A percentile compares a stretch with the other conserved stretches of the same genome.
Conservation (phyloP, 106 monocot species). For the Dendrobium huoshanense region DNA sequence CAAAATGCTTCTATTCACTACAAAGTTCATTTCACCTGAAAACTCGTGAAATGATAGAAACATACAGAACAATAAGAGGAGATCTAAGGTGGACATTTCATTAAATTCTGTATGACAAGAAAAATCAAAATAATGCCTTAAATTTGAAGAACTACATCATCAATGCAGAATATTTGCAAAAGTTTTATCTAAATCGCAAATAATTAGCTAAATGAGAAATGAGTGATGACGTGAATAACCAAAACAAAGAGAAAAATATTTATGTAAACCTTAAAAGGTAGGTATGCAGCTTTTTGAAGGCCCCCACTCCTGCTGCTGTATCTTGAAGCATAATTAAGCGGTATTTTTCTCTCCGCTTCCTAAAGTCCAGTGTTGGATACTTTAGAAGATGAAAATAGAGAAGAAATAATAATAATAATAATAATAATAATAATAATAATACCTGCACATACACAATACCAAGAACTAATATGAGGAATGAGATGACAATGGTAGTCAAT, state of each 20-base stretch:
- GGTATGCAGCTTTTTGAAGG: conserved; percentile 89
- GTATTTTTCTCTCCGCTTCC: conserved; percentile 99
- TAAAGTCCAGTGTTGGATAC: conserved; percentile 39
- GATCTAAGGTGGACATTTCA: not conserved
- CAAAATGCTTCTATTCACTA: not conserved
- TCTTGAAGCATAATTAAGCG: conserved; percentile 99
- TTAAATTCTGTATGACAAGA: not conserved
- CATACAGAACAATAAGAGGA: not conserved
- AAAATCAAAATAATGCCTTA: not conserved
- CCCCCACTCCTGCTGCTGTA: conserved; percentile 79
- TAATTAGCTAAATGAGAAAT: not conserved
- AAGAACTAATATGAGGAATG: conserved; percentile 81
- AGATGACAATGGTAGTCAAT: conserved; percentile 58
- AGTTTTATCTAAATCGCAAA: not conserved
- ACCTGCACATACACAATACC: conserved; percentile 99
- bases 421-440: not conserved
- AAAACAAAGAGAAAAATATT: not conserved
- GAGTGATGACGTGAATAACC: not conserved
- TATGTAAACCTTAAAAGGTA: conserved; percentile 86
- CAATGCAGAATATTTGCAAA: not conserved
- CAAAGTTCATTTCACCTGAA: not conserved
- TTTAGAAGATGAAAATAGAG: conserved; percentile 15
- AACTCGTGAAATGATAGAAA: not conserved
- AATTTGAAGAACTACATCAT: not conserved
- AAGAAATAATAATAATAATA: conserved; percentile 1